phyloP scores from a whole-genome alignment of 2,329 filamentous ascomycete genomes.

The Colletotrichum horii region DNA sequence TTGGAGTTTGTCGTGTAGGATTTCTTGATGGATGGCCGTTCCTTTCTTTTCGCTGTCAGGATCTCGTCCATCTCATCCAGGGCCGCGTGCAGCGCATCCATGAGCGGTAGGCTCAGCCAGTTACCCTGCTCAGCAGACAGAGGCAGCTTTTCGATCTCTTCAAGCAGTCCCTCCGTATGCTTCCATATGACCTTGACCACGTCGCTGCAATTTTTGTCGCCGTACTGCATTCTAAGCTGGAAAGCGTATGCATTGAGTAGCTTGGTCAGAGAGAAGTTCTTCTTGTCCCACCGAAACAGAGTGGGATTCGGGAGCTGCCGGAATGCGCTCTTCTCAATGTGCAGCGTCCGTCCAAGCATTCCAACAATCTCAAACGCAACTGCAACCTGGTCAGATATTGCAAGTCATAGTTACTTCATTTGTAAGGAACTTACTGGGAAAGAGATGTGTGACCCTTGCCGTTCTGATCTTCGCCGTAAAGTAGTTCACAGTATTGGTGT shows the following conservation, averaged over 20 bases:
- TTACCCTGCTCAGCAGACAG: slow-evolving; percentile 15
- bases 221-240: slow-evolving; percentile 26
- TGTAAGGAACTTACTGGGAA: slow-evolving; percentile 44
- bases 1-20: background rate
- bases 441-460: slow-evolving; percentile 50
- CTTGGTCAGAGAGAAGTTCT: slow-evolving; percentile 47
- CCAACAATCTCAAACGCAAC: slow-evolving; percentile 64
- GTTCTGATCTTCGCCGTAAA: slow-evolving; percentile 39
- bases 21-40: too few species aligned
- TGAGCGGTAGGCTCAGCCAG: slow-evolving; percentile 37
- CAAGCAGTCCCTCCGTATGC: slow-evolving; percentile 28
- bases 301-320: slow-evolving; percentile 64
- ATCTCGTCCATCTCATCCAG: slow-evolving; percentile 48
- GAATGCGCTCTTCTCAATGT: slow-evolving; percentile 54
- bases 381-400: slow-evolving; percentile 25
- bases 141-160: background rate
- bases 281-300: slow-evolving; percentile 56
- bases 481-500: slow-evolving; percentile 53
- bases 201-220: background rate
- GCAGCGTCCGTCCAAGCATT: slow-evolving; percentile 59
- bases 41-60: slow-evolving; percentile 28
- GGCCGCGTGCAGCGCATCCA: slow-evolving; percentile 44
- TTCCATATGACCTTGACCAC: slow-evolving; percentile 25
- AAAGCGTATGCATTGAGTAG: slow-evolving; percentile 44
- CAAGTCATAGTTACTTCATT: background rate